A percentile compares a stretch with the other conserved stretches of the same genome.
Conservation (phyloP, 257 asterid species). For the Solanum chilense region DNA sequence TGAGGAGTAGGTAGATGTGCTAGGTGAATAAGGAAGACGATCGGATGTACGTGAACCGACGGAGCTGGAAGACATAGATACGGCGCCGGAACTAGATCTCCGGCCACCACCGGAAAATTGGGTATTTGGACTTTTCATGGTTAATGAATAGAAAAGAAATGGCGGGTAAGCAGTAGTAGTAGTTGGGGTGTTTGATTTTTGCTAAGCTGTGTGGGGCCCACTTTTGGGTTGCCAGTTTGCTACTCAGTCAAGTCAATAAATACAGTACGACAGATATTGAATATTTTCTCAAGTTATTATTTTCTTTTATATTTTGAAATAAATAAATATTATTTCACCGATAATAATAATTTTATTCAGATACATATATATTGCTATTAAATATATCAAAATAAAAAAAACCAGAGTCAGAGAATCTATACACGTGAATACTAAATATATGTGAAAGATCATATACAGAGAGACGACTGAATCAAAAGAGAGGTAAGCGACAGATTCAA, state of each 20-base stretch:
- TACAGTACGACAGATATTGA: background rate
- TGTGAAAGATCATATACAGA: too few relatives aligned
- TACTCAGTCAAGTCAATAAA: background rate
- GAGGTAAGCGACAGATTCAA: background rate
- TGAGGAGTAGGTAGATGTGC: constrained; percentile 23
- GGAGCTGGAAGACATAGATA: constrained; percentile 1
- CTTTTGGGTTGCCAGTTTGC: background rate
- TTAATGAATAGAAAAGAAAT: background rate
- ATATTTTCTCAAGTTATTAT: background rate
- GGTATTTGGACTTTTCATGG: constrained; percentile 31
- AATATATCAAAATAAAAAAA: too few relatives aligned
- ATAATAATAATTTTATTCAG: too few relatives aligned
- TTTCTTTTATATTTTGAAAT: too few relatives aligned
- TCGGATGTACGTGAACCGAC: constrained; percentile 14
- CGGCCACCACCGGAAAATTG: constrained; percentile 23
- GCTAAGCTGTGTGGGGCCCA: background rate
- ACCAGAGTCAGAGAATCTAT: background rate
- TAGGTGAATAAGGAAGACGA: constrained; percentile 17
- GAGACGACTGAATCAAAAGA: background rate
- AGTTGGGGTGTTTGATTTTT: constrained; percentile 11
- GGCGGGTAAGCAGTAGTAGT: constrained; percentile 39
- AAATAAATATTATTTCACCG: too few relatives aligned
- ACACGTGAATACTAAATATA: too few relatives aligned
- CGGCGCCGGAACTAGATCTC: constrained; percentile 20
- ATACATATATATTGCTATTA: too few relatives aligned